These are phyloP conservation scores for Dianthus caryophyllus DNA, from an alignment of 148 eudicot species.

Conservation along the genomic window DNA sequence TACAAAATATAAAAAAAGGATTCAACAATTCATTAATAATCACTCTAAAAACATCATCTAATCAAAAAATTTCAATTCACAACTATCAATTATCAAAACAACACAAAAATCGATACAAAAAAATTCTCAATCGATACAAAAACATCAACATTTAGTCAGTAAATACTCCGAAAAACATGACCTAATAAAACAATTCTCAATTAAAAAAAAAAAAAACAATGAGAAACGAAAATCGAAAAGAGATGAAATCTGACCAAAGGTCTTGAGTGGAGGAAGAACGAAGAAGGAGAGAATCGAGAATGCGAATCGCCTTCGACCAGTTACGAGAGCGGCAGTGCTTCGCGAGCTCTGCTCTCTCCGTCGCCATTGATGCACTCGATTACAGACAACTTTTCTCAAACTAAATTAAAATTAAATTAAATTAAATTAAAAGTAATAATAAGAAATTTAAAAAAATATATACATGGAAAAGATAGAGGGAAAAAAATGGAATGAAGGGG, in stretches of 20 bases:
- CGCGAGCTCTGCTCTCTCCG: slow-evolving; percentile 73
- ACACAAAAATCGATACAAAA: too few relatives aligned
- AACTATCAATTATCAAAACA: not conserved
- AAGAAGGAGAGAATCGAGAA: slow-evolving; percentile 75
- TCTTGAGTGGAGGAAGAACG: slow-evolving; percentile 66
- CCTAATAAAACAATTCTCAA: too few relatives aligned
- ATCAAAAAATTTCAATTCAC: not conserved
- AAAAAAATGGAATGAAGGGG: not conserved
- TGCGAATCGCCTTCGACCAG: slow-evolving; percentile 96
- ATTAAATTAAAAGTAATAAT: too few relatives aligned
- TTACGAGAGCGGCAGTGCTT: slow-evolving; percentile 78
- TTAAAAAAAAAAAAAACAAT: too few relatives aligned
- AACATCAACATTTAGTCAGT: too few relatives aligned
- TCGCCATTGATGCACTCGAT: slow-evolving; percentile 57
- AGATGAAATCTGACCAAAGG: slow-evolving; percentile 48
- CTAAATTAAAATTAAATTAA: too few relatives aligned
- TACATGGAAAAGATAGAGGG: too few relatives aligned
- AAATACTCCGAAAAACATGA: too few relatives aligned
- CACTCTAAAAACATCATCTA: slow-evolving; percentile 1
- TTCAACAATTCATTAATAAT: not conserved
- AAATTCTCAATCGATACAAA: too few relatives aligned
- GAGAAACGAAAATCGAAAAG: not conserved
- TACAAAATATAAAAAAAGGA: too few relatives aligned
- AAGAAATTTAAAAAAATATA: too few relatives aligned
- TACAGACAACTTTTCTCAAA: too few relatives aligned